Conservation (phyloP, 2,329 filamentous ascomycete genomes). For the Reticulascus tulasneorum region DNA sequence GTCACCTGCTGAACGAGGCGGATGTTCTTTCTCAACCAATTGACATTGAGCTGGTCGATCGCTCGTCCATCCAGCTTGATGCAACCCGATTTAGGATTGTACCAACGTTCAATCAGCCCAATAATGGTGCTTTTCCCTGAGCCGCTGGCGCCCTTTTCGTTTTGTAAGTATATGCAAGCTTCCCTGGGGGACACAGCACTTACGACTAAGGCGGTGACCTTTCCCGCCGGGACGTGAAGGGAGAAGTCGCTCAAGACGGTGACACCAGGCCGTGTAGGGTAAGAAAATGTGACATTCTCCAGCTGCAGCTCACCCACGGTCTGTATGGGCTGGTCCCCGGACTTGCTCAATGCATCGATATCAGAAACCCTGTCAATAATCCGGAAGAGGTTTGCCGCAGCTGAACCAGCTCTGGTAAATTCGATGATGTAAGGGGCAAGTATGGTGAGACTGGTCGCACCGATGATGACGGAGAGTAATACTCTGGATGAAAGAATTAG, state of each 20-base stretch:
- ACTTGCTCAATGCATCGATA: slow-evolving; percentile 30
- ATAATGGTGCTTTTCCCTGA: slow-evolving; percentile 37
- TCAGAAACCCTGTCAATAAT: slow-evolving; percentile 33
- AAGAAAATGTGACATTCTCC: slow-evolving; percentile 37
- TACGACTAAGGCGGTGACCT: slow-evolving; percentile 38
- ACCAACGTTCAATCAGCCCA: slow-evolving; percentile 35
- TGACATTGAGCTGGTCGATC: slow-evolving; percentile 30
- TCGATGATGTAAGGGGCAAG: slow-evolving; percentile 33
- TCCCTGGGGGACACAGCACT: slow-evolving; percentile 3
- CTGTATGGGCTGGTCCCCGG: slow-evolving; percentile 24
- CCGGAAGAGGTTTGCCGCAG: slow-evolving; percentile 29
- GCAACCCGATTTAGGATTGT: slow-evolving; percentile 26
- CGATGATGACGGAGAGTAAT: slow-evolving; percentile 34
- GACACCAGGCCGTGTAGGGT: slow-evolving; percentile 39
- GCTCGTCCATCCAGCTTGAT: slow-evolving; percentile 32
- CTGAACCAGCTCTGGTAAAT: slow-evolving; percentile 32
- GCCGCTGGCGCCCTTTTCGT: slow-evolving; percentile 21
- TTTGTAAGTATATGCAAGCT: background rate
- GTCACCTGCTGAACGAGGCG: slow-evolving; percentile 31
- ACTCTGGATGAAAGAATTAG: slow-evolving; percentile 20
- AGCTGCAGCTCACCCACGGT: slow-evolving; percentile 31
- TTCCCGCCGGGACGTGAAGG: slow-evolving; percentile 38
- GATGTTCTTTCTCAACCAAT: slow-evolving; percentile 33
- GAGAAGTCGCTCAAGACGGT: slow-evolving; percentile 38
- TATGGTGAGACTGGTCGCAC: slow-evolving; percentile 28